These are phyloP conservation scores for Psilocybe sp. DNA, from an alignment of 768 basidiomycete genomes.

Conservation along the genomic window DNA sequence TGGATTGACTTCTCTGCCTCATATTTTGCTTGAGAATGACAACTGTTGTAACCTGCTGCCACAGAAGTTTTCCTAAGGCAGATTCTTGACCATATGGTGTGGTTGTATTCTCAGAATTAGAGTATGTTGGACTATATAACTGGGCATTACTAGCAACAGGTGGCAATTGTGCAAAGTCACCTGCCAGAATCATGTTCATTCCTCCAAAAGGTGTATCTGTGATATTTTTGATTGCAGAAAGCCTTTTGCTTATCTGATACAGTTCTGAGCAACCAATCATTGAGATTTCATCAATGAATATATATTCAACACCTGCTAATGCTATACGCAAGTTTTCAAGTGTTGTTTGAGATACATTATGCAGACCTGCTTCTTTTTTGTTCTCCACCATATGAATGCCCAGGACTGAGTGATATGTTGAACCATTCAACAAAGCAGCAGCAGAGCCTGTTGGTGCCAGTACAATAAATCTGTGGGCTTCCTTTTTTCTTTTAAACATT, in stretches of 20 bases:
- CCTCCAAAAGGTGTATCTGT: slow-evolving; percentile 29
- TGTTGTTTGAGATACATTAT: slow-evolving; percentile 2
- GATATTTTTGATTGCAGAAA: slow-evolving; percentile 17
- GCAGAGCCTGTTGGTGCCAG: slow-evolving; percentile 23
- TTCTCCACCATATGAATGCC: neutral
- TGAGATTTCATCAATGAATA: slow-evolving; percentile 43
- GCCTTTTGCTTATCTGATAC: slow-evolving; percentile 23
- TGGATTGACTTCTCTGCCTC: slow-evolving; percentile 20
- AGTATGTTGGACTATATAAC: slow-evolving; percentile 11
- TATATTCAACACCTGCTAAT: slow-evolving; percentile 30
- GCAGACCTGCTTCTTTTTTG: neutral
- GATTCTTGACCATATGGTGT: slow-evolving; percentile 13
- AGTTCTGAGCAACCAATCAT: slow-evolving; percentile 35
- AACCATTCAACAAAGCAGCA: slow-evolving; percentile 20
- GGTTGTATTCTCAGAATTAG: neutral
- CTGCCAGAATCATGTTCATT: slow-evolving; percentile 40
- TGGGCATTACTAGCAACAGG: slow-evolving; percentile 20
- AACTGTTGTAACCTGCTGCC: slow-evolving; percentile 33
- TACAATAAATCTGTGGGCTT: slow-evolving; percentile 14
- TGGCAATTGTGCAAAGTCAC: slow-evolving; percentile 45
- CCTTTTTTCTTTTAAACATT: slow-evolving; percentile 17
- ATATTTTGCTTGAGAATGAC: slow-evolving; percentile 33
- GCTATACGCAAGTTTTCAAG: slow-evolving; percentile 11
- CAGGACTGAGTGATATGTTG: slow-evolving; percentile 21
- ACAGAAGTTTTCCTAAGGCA: slow-evolving; percentile 22